phyloP scores from a whole-genome alignment of 2,329 filamentous ascomycete species.

The Ceratocystis papillata region DNA sequence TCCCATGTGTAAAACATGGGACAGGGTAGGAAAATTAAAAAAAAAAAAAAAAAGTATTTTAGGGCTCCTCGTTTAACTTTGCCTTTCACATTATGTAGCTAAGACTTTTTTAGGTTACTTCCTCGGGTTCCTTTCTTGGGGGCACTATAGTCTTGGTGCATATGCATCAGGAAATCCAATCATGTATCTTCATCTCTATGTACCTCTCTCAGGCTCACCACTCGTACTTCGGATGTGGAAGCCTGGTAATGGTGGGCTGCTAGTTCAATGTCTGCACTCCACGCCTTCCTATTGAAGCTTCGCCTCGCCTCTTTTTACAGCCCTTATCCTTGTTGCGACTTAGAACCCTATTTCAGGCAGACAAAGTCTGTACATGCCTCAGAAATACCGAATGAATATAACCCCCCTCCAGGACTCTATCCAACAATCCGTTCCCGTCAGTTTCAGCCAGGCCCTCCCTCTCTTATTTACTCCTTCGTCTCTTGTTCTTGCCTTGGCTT shows the following conservation, averaged over 20 bases:
- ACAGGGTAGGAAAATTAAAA: background rate
- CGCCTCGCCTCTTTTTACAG: background rate
- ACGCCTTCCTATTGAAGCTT: background rate
- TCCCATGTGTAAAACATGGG: background rate
- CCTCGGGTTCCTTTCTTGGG: background rate
- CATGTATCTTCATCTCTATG: background rate
- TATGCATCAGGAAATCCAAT: background rate
- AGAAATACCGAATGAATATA: background rate
- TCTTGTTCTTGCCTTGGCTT: background rate
- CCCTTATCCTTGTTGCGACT: background rate
- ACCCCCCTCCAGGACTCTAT: background rate
- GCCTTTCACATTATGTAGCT: background rate
- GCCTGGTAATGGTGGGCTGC: too few relatives aligned
- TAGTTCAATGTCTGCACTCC: background rate
- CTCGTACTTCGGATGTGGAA: background rate
- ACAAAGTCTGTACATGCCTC: background rate
- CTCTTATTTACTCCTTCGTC: conserved; percentile 4
- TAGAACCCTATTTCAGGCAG: background rate
- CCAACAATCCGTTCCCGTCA: background rate
- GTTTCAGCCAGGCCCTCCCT: background rate
- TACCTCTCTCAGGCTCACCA: background rate
- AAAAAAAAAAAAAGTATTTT: background rate
- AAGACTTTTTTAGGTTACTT: background rate
- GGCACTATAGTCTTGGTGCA: background rate
- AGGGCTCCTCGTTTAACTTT: background rate